Evolutionary conservation across 768 basidiomycete species (phyloP).

Genomic region (Fomitopsis serialis): DNA sequence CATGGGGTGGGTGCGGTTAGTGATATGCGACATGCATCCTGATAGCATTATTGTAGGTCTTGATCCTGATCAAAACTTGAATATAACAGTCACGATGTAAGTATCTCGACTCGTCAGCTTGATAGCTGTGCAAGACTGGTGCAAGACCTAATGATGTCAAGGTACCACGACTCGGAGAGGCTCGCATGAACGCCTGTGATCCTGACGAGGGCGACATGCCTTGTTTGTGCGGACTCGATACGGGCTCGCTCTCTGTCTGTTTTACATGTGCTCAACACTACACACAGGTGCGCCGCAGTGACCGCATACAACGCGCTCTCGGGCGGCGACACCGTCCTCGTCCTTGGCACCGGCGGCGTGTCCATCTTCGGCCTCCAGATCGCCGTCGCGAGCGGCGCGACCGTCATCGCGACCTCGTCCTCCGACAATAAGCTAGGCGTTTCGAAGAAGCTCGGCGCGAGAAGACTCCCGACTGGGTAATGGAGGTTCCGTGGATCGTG

Average conservation of each 20-base stretch:
- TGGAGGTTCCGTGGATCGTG: slow-evolving; percentile 42
- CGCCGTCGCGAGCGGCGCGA: slow-evolving; percentile 57
- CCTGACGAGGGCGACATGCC: no score
- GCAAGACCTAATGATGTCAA: no score
- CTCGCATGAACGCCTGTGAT: no score
- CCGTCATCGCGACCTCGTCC: slow-evolving; percentile 62
- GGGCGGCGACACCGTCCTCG: slow-evolving; percentile 53
- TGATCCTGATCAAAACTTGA: no score
- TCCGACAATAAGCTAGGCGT: slow-evolving; percentile 57
- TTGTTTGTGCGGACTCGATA: slow-evolving; percentile 61
- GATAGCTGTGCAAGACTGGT: no score
- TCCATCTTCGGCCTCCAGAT: slow-evolving; percentile 56
- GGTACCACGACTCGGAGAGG: no score
- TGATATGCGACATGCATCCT: no score
- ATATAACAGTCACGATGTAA: no score
- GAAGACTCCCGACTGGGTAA: slow-evolving; percentile 51
- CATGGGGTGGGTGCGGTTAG: no score
- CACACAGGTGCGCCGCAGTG: slow-evolving; percentile 46
- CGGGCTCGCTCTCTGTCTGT: slow-evolving; percentile 17
- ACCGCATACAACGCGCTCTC: slow-evolving; percentile 60
- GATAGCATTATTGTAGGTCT: no score
- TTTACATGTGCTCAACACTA: no score
- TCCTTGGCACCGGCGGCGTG: slow-evolving; percentile 53
- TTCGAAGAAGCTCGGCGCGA: slow-evolving; percentile 45
- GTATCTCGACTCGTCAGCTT: no score